A percentile compares a stretch with the other conserved stretches of the same genome.
Conservation (phyloP, 2,329 filamentous ascomycete species). For the Aspergillus felis region DNA sequence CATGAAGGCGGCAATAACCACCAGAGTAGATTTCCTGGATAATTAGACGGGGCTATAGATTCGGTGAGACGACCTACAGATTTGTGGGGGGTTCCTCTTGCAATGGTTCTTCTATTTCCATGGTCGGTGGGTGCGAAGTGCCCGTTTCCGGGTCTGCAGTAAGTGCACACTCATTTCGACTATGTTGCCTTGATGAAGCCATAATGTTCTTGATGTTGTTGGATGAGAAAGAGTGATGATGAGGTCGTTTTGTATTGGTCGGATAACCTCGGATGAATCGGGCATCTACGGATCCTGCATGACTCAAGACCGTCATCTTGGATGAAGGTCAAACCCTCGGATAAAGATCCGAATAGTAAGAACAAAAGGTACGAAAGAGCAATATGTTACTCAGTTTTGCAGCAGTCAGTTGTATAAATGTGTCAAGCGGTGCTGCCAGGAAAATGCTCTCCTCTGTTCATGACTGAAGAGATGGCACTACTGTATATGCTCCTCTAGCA, state of each 20-base stretch:
- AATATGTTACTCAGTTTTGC: neutral
- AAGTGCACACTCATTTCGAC: neutral
- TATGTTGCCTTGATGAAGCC: neutral
- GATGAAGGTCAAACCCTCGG: neutral
- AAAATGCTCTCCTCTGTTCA: too few species aligned
- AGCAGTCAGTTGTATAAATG: neutral
- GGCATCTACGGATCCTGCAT: neutral
- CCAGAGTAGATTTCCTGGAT: neutral
- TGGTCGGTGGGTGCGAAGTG: neutral
- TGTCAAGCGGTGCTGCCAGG: too few species aligned
- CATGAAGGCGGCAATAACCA: constrained; percentile 23
- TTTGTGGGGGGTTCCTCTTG: neutral
- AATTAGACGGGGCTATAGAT: neutral
- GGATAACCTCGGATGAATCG: neutral
- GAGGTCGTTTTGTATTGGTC: neutral
- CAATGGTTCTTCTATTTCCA: neutral
- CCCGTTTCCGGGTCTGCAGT: neutral
- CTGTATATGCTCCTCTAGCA: too few species aligned
- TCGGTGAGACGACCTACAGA: neutral
- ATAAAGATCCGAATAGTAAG: neutral
- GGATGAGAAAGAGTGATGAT: neutral
- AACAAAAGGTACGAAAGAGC: neutral
- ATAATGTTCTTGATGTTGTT: neutral
- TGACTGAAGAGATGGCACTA: too few species aligned
- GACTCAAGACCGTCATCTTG: neutral